Conservation (phyloP, 2,329 filamentous ascomycete genomes). For the Trichoderma aggressivum region DNA sequence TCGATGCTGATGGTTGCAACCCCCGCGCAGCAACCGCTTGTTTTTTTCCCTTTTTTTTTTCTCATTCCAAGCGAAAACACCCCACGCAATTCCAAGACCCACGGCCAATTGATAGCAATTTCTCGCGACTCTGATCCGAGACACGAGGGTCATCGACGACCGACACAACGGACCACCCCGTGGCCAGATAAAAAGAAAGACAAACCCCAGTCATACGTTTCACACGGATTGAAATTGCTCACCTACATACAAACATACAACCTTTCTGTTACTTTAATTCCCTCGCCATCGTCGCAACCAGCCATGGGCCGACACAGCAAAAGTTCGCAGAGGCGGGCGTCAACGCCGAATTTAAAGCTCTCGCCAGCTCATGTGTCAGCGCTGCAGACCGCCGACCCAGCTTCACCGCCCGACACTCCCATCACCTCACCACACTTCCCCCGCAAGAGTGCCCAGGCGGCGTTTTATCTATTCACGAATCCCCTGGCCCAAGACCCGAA, state of each 20-base stretch:
- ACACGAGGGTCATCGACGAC: constrained; percentile 14
- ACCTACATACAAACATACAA: not conserved
- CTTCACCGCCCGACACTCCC: constrained; percentile 48
- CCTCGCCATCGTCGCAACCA: not conserved
- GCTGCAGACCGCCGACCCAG: constrained; percentile 35
- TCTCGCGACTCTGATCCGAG: constrained; percentile 15
- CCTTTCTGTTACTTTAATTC: not conserved
- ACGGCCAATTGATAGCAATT: constrained; percentile 18
- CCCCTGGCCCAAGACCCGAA: constrained; percentile 36
- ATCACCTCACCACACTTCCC: constrained; percentile 37
- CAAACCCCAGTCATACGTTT: constrained; percentile 18
- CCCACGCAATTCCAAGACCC: constrained; percentile 13
- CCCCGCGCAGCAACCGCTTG: constrained; percentile 17
- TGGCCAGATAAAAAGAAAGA: constrained; percentile 16
- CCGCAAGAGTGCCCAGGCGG: constrained; percentile 34
- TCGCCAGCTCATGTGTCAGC: constrained; percentile 28
- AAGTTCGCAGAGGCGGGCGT: constrained; percentile 35
- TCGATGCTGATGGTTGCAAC: constrained; percentile 15
- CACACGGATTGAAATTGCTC: constrained; percentile 3
- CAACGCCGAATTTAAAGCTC: constrained; percentile 42
- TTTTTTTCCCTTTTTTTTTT: not conserved
- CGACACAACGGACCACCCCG: constrained; percentile 14
- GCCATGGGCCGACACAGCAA: constrained; percentile 25
- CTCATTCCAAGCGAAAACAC: constrained; percentile 15
- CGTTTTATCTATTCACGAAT: constrained; percentile 32